Evolutionary conservation across 108 stramenopile genomes (phyloP).

Genomic region (Cylindrotheca fusiformis): DNA sequence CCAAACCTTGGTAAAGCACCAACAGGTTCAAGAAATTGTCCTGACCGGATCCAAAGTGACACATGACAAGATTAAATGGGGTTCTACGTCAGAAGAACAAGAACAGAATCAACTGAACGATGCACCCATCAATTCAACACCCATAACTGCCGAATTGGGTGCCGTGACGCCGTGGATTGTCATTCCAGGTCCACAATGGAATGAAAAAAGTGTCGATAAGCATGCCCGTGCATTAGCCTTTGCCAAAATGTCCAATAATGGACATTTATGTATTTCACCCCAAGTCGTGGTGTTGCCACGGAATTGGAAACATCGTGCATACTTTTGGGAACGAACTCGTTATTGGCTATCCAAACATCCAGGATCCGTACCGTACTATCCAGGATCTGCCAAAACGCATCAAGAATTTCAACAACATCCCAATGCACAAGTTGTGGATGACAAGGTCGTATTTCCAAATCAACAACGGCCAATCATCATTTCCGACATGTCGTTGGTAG

Average conservation of each 20-base stretch:
- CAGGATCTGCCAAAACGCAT: constrained; percentile 14
- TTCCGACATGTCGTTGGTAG: background rate
- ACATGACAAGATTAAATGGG: constrained; percentile 27
- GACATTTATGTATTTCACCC: constrained; percentile 18
- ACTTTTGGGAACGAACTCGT: constrained; percentile 10
- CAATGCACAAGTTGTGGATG: constrained; percentile 9
- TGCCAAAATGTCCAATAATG: constrained; percentile 29
- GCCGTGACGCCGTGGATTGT: constrained; percentile 40
- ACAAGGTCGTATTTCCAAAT: constrained; percentile 3
- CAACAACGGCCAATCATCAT: constrained; percentile 15
- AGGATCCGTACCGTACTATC: constrained; percentile 26
- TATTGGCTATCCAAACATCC: constrained; percentile 1
- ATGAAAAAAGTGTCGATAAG: constrained; percentile 13
- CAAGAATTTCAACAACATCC: constrained; percentile 14
- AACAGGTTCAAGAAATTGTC: constrained; percentile 25
- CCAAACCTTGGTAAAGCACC: constrained; percentile 17
- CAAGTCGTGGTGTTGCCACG: constrained; percentile 19
- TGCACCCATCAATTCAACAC: constrained; percentile 12
- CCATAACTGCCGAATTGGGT: constrained; percentile 39
- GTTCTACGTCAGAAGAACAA: constrained; percentile 18
- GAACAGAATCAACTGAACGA: constrained; percentile 10
- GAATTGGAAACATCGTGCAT: constrained; percentile 29
- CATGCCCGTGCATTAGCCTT: constrained; percentile 3
- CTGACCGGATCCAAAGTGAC: constrained; percentile 38
- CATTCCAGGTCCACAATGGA: constrained; percentile 22